phyloP scores from a whole-genome alignment of 2,329 filamentous ascomycete species.

The Claviceps quebecensis region DNA sequence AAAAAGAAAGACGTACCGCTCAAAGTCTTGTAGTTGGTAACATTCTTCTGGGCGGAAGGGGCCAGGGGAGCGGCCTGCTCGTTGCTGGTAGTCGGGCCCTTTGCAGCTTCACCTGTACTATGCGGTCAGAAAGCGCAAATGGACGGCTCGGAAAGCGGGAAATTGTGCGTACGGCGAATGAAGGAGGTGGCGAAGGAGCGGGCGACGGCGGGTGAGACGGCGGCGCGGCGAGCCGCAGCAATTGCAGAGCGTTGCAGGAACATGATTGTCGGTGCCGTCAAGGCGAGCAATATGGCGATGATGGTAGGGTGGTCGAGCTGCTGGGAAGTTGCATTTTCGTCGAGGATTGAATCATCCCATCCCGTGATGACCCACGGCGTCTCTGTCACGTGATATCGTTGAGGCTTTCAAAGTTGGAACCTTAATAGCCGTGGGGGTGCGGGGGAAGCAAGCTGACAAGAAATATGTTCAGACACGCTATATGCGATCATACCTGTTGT shows the following conservation, averaged over 20 bases:
- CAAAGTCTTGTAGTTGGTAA: constrained; percentile 31
- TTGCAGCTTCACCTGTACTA: constrained; percentile 23
- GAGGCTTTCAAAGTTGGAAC: neutral
- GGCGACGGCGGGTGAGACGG: constrained; percentile 37
- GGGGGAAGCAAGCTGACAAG: too few relatives aligned
- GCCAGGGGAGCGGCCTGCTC: constrained; percentile 23
- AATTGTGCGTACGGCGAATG: constrained; percentile 37
- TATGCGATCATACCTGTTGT: too few relatives aligned
- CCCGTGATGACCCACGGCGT: constrained; percentile 1
- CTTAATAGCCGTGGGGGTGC: neutral
- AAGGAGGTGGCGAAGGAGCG: constrained; percentile 48
- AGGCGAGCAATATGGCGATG: constrained; percentile 3
- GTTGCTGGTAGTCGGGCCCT: constrained; percentile 19
- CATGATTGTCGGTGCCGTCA: constrained; percentile 30
- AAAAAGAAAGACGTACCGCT: constrained; percentile 27
- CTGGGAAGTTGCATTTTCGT: constrained; percentile 1
- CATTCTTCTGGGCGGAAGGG: constrained; percentile 28
- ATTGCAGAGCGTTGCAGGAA: constrained; percentile 51
- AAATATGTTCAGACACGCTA: too few relatives aligned
- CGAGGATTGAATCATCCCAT: constrained; percentile 1
- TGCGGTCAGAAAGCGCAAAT: constrained; percentile 2
- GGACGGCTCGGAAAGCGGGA: constrained; percentile 13
- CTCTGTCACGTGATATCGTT: constrained; percentile 5
- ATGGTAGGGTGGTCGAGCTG: constrained; percentile 6
- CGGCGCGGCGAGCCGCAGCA: constrained; percentile 44